Base-by-base conservation (phyloP, 192 early-diverging fungal species). In the Backusella circina region DNA sequence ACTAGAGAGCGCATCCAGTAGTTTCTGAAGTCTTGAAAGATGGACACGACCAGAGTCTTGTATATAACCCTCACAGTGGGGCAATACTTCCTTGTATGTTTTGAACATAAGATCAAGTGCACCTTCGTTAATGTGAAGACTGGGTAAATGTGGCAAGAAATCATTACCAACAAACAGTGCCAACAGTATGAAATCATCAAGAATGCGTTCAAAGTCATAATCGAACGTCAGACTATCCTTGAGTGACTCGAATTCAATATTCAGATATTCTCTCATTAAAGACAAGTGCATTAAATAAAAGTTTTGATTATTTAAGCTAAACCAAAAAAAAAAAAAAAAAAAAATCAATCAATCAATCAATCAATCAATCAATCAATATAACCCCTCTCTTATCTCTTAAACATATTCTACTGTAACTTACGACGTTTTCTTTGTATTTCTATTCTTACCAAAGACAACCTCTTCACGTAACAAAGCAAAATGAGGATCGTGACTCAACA, bases 81-180 rank as follows among this genome's bases (percentile, higher is more conserved):
- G 91, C 28, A 92, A 80, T 15, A 92, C 80, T 70, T 85, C 84
- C 57, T 88, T 88, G 75, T 94, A 93, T 7, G 90, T 84, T 23
- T 86, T 83, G 80, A 91, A 93, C 83, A 91, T 83, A 7, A 93
- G 83, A 69, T 86, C 87, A 32, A 93, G 77, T 0, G 96, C 96
- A 66, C 96, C 96, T 82, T 97, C 94, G 31, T 92, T 92, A 77
- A 99, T 99, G 71, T 98, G 95, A 37, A 99, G 86, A 72, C 93
- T 94, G 39, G 96, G 96, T 41, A 99, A 79, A 81, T 95, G 95
- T 51, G 98, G 98, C 74, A 99, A 79, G 82, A 98, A 99, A 84
- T 99, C 98, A 82, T 99, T 99, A 67, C 98, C 98, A 31, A 99
- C 92, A 83, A 99, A 96, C 83, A 98, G 91, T 65, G 90, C 92